Evolutionary conservation across 164 flowering plant genomes (phyloP), one percentile per base, ranked within the genome.

Genomic region (Macadamia integrifolia): DNA sequence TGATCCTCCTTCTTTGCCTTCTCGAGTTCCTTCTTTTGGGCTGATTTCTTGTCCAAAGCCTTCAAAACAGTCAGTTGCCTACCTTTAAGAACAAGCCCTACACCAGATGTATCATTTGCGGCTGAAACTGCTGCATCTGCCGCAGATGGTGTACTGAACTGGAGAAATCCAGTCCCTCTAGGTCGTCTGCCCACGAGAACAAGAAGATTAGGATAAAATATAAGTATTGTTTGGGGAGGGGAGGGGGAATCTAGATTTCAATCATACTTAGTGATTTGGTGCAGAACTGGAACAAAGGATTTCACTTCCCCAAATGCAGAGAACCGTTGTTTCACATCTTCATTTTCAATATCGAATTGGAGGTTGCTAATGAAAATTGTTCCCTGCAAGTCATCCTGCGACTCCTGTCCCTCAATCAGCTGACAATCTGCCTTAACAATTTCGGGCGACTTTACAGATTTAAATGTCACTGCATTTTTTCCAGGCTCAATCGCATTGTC

Each of bases 111-210:
- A 71, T 71, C 78, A 68, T 78, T 78, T 32, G 90, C 93, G 28
- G 92, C 90, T 63, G 86, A 75, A 81, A 89, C 76, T 35, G 98
- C 91, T 68, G 87, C 88, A 76, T 78, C 78, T 12, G 84, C 91
- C 48, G 87, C 91, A 35, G 83, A 87, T 53, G 56, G 30, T 60
- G 88, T 75, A 68, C 80, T 82, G 67, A 90, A 92, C 85, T 87
- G 89, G 65, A 95, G 86, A 82, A 95, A 95, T 52, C 91, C 99
- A 69, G 92, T 90, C 62, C 99, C 99, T 75, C 71, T 88, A 31
- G 98, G 98, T 60, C 98, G 87, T 83, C 98, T 94, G 83, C 67
- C 68, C 35, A 71, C 52, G 75, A 72, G 12, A 57, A 75, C 67
- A 68, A 71, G n/a, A 30, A 58, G 17, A 71, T 69, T 11, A 58